Evolutionary conservation across 2,329 filamentous ascomycete genomes (phyloP), one percentile per base, ranked within the genome.

Genomic region (Pseudogymnoascus sp.): DNA sequence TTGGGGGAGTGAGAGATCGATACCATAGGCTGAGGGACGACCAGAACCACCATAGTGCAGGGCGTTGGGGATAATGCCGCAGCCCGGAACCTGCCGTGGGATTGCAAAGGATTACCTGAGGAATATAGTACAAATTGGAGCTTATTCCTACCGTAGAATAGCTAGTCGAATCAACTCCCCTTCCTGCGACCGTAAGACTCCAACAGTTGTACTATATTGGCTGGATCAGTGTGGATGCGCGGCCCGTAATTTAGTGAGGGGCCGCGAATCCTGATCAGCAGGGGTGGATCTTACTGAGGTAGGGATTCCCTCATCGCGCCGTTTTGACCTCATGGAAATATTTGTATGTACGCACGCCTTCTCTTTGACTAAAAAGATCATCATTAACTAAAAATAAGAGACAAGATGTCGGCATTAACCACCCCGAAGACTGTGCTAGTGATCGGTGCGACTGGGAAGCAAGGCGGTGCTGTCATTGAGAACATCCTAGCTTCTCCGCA

Each of bases 401-500:
- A 12, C 47, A 54, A 54, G 47, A 54, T 54, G 47, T 26, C 21
- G 21, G 7, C 21, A 47, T 47, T 11, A 21, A 47, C 42, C 12
- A 16, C 47, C 26, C 8, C 47, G 14, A 54, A 31, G 26, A 54
- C 47, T 31, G 26, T 54, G 14, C 69, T 73, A 14, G 64, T 73
- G 36, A 68, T 67, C 11, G 71, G 72, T n/a, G 71, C 70, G 12
- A 73, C 72, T 4, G 73, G 72, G 62, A 70, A 71, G 37, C 72
- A 74, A 67, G 72, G 72, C 14, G 66, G 70, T 14, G 65, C 68
- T n/a, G 67, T 71, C 23, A 66, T 73, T 61, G 65, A 67, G 29
- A 66, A 66, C 12, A 66, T 73, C 31, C 63, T 54, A 10, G 47
- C 47, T 54, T 54, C 47, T 31, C 29, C 47, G 3, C 23, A 54